A percentile compares a stretch with the other conserved stretches of the same genome.
Conservation (phyloP, 2,329 filamentous ascomycete genomes). For the Phialophora macrospora region DNA sequence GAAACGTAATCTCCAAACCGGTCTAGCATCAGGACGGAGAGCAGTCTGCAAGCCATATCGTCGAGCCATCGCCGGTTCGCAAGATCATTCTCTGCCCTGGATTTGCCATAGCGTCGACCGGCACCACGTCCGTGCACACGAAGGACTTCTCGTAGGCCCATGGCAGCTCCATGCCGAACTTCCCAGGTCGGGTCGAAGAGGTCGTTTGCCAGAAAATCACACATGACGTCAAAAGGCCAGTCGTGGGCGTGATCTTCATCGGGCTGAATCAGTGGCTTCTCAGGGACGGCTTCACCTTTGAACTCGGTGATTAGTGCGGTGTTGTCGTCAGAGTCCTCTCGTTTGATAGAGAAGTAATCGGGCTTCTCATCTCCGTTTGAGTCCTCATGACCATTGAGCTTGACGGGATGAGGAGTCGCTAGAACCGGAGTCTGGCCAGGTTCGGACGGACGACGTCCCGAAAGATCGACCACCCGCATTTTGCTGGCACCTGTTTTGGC, state of each 20-base stretch:
- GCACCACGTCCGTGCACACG: constrained; percentile 90
- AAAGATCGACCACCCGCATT: constrained; percentile 85
- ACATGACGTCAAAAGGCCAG: constrained; percentile 94
- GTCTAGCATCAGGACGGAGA: constrained; percentile 96
- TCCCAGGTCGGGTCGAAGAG: constrained; percentile 95
- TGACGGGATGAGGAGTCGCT: constrained; percentile 62
- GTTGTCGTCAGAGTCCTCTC: constrained; percentile 81
- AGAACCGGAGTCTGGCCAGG: constrained; percentile 59
- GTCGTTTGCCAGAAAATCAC: constrained; percentile 91
- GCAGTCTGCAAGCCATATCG: constrained; percentile 90
- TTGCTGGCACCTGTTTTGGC: constrained; percentile 89
- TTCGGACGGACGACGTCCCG: constrained; percentile 68
- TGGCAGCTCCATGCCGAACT: constrained; percentile 90
- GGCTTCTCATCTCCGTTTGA: constrained; percentile 66
- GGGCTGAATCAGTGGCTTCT: constrained; percentile 83
- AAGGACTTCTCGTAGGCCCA: constrained; percentile 89
- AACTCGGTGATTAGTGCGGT: constrained; percentile 93
- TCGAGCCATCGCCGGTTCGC: constrained; percentile 88
- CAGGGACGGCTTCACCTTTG: constrained; percentile 78
- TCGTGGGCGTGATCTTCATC: constrained; percentile 79
- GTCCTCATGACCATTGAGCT: constrained; percentile 63
- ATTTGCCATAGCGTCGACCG: constrained; percentile 74
- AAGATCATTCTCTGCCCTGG: constrained; percentile 73
- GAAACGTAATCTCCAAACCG: constrained; percentile 97
- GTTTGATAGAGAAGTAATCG: constrained; percentile 91